A percentile compares a stretch with the other conserved stretches of the same genome.
These are phyloP conservation scores for Syzygium oleosum DNA, from an alignment of 345 rosid species.

Conservation along the genomic window DNA sequence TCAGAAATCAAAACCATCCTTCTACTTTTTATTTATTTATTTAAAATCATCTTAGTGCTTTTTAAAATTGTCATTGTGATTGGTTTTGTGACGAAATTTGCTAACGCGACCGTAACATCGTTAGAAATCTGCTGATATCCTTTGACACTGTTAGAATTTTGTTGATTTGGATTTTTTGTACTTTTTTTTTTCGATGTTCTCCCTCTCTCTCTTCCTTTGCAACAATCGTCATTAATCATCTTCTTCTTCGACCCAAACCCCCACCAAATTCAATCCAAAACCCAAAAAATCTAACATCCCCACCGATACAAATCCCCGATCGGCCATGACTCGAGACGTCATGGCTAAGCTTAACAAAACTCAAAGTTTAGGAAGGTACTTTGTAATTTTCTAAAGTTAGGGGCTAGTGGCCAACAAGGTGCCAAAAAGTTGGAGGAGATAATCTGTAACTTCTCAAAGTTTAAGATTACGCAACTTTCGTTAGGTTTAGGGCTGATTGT, in stretches of 20 bases:
- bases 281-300: not conserved
- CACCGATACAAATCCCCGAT: not conserved
- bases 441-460: not conserved
- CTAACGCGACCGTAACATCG: not conserved
- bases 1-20: not conserved
- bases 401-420: not conserved
- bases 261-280: not conserved
- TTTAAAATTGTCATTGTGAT: not conserved
- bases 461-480: no score
- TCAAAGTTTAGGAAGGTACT: not conserved
- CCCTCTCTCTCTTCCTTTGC: not conserved
- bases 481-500: no score
- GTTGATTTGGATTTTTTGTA: not conserved
- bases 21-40: not conserved
- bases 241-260: not conserved
- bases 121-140: not conserved
- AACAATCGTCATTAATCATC: not conserved
- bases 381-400: not conserved
- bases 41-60: not conserved
- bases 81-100: not conserved
- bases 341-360: not conserved
- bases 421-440: not conserved
- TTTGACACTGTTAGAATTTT: not conserved
- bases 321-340: not conserved
- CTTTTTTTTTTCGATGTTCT: not conserved